Evolutionary conservation across 345 rosid genomes (phyloP), one percentile per base, ranked within the genome.

Genomic region (Salix purpurea): DNA sequence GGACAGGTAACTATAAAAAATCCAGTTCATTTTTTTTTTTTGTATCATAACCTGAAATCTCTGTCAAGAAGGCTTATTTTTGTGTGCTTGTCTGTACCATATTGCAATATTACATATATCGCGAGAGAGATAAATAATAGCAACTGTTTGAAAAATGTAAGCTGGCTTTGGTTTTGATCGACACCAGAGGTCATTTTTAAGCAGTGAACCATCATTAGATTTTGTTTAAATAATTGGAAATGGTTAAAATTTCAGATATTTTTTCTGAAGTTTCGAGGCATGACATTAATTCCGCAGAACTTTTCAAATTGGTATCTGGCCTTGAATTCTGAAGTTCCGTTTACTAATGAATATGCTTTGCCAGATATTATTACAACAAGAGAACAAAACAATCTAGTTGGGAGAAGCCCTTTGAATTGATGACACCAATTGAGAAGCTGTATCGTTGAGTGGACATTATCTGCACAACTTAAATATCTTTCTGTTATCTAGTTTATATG

Each of bases 1-100:
- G 65, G 86, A 5, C 97, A 91, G 91, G 96, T 91, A 66, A 26
- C 71, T 15, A 54, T 28, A 3, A 71, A 56, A 67, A 37, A 64
- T 73, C 37, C 11, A 40, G 60, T 76, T 60, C 69, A 61, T 30
- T 32, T 24, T 50, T 32, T 23, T 50, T 73, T 24, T 66, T 56
- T 69, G 67, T 5, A 14, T 44, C 50, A 44, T 67, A 75, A 64
- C 12, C 14, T 37, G 68, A 82, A 76, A 34, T 44, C 50, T 44
- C 16, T 76, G 68, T 77, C 73, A 74, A 42, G 32, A 60, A 13
- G 76, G 14, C 44, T 52, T n/a, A 14, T 37, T n/a, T 26, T 12
- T 67, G 39, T 30, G 37, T n/a, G 66, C 67, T 10, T 69, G 71
- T 42, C 30, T 44, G 24, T 24, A 16, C 28, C 28, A 28, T 28